Conservation (phyloP, 768 basidiomycete genomes). For the Lanmaoa pseudosensibilis region DNA sequence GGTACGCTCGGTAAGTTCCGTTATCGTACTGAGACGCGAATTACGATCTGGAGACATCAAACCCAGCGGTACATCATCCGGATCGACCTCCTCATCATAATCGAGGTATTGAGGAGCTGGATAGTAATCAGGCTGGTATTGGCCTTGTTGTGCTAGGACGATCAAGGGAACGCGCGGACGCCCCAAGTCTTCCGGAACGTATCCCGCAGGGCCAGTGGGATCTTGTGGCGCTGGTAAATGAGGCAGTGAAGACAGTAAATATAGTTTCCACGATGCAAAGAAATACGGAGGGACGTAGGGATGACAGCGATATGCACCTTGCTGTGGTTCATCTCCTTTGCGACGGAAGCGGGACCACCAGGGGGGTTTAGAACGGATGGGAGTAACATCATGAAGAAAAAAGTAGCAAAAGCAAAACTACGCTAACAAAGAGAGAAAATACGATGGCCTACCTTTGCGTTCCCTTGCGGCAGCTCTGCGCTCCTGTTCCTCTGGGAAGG, state of each 20-base stretch:
- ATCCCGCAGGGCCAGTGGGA: constrained; percentile 21
- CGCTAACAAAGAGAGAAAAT: constrained; percentile 25
- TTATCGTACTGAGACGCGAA: constrained; percentile 60
- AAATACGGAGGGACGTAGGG: constrained; percentile 30
- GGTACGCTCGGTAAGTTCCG: constrained; percentile 65
- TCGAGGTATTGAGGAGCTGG: constrained; percentile 23
- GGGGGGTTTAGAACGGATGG: constrained; percentile 31
- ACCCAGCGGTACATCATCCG: constrained; percentile 34
- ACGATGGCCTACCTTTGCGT: constrained; percentile 76
- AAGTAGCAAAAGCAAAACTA: constrained; percentile 37
- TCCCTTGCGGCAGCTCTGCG: constrained; percentile 62
- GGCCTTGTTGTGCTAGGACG: constrained; percentile 57
- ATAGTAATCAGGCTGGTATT: constrained; percentile 33
- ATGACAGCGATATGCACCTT: constrained; percentile 54
- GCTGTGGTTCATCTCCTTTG: constrained; percentile 41
- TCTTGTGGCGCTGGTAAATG: constrained; percentile 20
- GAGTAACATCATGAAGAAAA: constrained; percentile 32
- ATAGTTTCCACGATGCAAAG: constrained; percentile 12
- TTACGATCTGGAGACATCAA: constrained; percentile 31
- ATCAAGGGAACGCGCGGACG: constrained; percentile 60
- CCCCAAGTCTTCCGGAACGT: constrained; percentile 28
- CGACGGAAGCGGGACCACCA: constrained; percentile 38
- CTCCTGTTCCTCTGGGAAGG: constrained; percentile 62
- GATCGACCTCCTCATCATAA: constrained; percentile 26
- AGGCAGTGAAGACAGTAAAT: constrained; percentile 23